These are phyloP conservation scores for Musa troglodytarum DNA, from an alignment of 176 grass and related monocot species.

Conservation along the genomic window DNA sequence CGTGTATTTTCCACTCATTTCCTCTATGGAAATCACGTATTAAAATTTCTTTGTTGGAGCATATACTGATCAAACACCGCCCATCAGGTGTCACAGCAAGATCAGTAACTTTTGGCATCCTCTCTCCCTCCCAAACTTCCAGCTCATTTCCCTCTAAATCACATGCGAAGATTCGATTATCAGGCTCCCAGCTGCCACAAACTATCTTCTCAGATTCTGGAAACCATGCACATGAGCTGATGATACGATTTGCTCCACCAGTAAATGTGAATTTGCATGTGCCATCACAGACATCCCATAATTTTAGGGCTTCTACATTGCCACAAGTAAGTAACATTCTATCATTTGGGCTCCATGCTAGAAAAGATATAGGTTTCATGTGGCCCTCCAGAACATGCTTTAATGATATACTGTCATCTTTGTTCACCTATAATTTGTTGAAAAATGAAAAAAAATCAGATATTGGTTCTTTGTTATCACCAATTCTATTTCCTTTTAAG, in stretches of 20 bases:
- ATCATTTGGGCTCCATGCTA: conserved; percentile 83
- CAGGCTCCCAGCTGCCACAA: conserved; percentile 44
- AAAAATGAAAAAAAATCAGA: background rate
- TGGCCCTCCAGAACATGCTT: conserved; percentile 65
- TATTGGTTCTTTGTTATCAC: background rate
- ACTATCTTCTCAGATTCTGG: conserved; percentile 87
- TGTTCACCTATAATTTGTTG: conserved; percentile 60
- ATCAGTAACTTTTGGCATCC: conserved; percentile 91
- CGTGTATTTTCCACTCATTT: conserved; percentile 58
- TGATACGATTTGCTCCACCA: conserved; percentile 18
- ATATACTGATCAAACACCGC: conserved; percentile 57
- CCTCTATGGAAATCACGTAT: conserved; percentile 66
- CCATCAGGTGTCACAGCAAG: conserved; percentile 76
- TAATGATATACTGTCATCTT: conserved; percentile 51
- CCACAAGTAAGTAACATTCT: conserved; percentile 82
- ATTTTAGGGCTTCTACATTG: conserved; percentile 57
- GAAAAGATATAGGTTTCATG: conserved; percentile 53
- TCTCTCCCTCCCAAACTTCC: conserved; percentile 73
- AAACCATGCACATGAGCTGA: conserved; percentile 89
- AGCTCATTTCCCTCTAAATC: conserved; percentile 68
- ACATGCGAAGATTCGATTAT: conserved; percentile 78
- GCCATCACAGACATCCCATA: conserved; percentile 72
- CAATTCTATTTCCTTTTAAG: background rate
- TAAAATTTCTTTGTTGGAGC: conserved; percentile 53
- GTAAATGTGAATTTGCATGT: conserved; percentile 55